Evolutionary conservation across 176 grass and related monocot species (phyloP), one percentile per base, ranked within the genome.

Genomic region (Oryza brachyantha): DNA sequence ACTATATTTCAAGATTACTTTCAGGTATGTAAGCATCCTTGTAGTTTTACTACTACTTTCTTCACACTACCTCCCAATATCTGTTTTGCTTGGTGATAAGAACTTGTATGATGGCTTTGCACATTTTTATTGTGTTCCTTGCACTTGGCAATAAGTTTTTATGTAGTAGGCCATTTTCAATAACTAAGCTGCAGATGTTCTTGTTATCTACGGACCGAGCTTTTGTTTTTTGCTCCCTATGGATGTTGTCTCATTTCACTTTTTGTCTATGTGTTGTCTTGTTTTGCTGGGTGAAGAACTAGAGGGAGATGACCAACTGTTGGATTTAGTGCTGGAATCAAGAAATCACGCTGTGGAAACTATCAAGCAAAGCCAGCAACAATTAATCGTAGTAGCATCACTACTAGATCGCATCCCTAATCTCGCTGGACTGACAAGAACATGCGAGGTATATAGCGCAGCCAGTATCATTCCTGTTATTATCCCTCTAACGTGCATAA

Each of bases 321-420:
- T 92, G 41, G 86, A 79, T 68, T 68, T 86, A 54, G 85, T 86
- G 27, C 62, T 97, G 70, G 81, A 94, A 77, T 91, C 83, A 42
- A 93, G 94, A 83, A 88, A 78, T 81, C 84, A 90, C 73, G 94
- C 94, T 79, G 79, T 79, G 16, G 79, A 90, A 66, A 90, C 54
- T 5, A 90, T 97, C 84, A 86, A 85, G 74, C 82, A 73, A 42
- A 88, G 83, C 40, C 91, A 88, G 76, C 91, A 97, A 72, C 85
- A 97, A 19, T 35, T 97, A 66, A 86, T 97, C 19, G 79, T 97
- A 43, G 75, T 97, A 46, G 91, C 94, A 10, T 97, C 94, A 19
- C 74, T 97, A 65, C 67, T 97, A 50, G 94, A 97, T 65, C 86
- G 94, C 42, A 86, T 97, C 78, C 94, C 94, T 54, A 97, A 97